Evolutionary conservation across 2,329 filamentous ascomycete species (phyloP).

Genomic region (Berkeleyomyces rouxiae): DNA sequence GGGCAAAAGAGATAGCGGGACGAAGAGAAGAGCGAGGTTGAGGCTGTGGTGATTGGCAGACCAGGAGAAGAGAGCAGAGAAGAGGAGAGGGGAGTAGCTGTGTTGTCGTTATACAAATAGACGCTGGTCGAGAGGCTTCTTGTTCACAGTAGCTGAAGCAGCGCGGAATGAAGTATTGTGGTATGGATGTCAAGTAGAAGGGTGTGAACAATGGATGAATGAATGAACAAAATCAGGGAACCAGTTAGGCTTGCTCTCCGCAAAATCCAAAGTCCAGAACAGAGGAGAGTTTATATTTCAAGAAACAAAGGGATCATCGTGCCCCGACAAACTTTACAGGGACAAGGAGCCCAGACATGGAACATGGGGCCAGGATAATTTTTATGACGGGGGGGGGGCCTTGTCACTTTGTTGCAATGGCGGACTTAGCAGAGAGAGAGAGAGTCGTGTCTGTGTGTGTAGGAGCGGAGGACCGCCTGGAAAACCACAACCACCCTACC

Average conservation of each 20-base stretch:
- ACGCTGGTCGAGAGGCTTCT: background rate
- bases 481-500: background rate
- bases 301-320: background rate
- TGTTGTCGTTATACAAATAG: background rate
- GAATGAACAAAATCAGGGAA: background rate
- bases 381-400: background rate
- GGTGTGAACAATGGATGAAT: background rate
- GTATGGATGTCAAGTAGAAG: background rate
- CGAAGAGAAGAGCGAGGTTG: background rate
- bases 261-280: background rate
- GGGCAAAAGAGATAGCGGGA: background rate
- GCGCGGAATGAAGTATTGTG: background rate
- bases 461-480: too few relatives aligned
- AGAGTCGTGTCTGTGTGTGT: too few relatives aligned
- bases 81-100: background rate
- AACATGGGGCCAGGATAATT: background rate
- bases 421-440: background rate
- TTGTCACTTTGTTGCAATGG: background rate
- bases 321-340: background rate
- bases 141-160: background rate
- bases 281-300: constrained; percentile 1
- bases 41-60: background rate
- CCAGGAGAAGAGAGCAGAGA: background rate
- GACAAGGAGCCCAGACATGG: background rate
- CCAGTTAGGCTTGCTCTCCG: background rate